phyloP scores from a whole-genome alignment of 345 rosid species.

The Lepidium aucheri region DNA sequence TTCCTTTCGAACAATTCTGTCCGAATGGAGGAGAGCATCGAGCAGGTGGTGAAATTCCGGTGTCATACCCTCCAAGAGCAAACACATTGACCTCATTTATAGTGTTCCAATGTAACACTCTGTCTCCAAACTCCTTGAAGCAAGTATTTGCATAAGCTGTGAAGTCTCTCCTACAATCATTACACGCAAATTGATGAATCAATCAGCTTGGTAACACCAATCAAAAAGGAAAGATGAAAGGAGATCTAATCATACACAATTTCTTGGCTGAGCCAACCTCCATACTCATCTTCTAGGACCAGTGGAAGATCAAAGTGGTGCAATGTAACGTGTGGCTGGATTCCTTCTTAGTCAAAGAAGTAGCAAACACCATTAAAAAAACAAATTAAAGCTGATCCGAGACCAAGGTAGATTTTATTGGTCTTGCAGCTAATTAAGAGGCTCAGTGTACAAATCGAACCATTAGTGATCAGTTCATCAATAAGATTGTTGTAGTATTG shows the following conservation, averaged over 20 bases:
- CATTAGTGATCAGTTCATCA: conserved; percentile 39
- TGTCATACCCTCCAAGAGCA: conserved; percentile 73
- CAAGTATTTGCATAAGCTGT: conserved; percentile 28
- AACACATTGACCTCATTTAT: conserved; percentile 74
- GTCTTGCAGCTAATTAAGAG: background rate
- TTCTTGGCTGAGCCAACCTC: conserved; percentile 52
- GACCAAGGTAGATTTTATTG: background rate
- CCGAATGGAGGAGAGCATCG: conserved; percentile 66
- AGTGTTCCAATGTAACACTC: conserved; percentile 79
- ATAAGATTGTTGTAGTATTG: conserved; percentile 52
- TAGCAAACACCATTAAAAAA: background rate
- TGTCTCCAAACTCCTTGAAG: conserved; percentile 74
- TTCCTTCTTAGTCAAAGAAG: conserved; percentile 31
- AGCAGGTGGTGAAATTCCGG: conserved; percentile 69
- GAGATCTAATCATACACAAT: conserved; percentile 38
- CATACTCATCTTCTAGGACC: conserved; percentile 61
- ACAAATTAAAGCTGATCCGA: background rate
- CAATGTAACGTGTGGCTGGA: conserved; percentile 56
- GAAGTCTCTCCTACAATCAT: conserved; percentile 55
- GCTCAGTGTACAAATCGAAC: conserved; percentile 14
- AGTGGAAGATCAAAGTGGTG: conserved; percentile 57
- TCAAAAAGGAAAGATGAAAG: background rate
- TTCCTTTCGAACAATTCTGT: conserved; percentile 52
- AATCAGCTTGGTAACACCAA: background rate
- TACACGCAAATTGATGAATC: background rate